Evolutionary conservation across 169 alveolate species (phyloP), one percentile per base, ranked within the genome.

Genomic region (Plasmodium cynomolgi): DNA sequence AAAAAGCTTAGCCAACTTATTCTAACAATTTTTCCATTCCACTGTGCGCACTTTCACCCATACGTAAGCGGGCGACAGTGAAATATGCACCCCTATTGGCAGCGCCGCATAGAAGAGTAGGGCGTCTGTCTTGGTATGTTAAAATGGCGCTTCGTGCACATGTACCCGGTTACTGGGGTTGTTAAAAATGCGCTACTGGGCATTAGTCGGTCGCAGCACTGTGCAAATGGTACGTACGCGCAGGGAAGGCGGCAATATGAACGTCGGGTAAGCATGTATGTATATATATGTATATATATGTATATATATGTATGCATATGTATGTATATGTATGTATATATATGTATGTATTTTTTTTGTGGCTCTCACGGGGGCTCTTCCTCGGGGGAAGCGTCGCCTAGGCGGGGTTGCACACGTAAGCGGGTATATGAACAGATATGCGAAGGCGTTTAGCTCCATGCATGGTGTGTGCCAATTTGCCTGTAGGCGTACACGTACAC

Each of bases 251-350:
- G 56, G n/a, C 4, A 44, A 44, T 44, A 44, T 75, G n/a, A 77
- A 20, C 15, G 3, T 39, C 23, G 41, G 20, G n/a, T 2, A 82
- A 41, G 33, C 13, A 81, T 20, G 17, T 26, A 23, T 26, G n/a
- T 81, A 81, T 81, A 15, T 82, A 82, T 54, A 50, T 50, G 5
- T 82, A 23, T 82, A 13, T n/a, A 2, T 54, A n/a, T n/a, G n/a
- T 81, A 20, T 26, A 81, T 20, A n/a, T 26, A 23, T 26, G n/a
- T 81, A 81, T 81, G 15, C 44, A 82, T 54, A 50, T 50, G 5
- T 82, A 23, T 82, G 20, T 81, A 20, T 26, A 81, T 20, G 17
- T 26, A 23, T 26, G n/a, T 81, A 81, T 81, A 15, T 82, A 82
- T 54, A 50, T 50, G 5, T 82, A 23, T 82, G 20, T n/a, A 2